These are phyloP conservation scores for Lepiota venenata DNA, from an alignment of 768 basidiomycete species.

Conservation along the genomic window DNA sequence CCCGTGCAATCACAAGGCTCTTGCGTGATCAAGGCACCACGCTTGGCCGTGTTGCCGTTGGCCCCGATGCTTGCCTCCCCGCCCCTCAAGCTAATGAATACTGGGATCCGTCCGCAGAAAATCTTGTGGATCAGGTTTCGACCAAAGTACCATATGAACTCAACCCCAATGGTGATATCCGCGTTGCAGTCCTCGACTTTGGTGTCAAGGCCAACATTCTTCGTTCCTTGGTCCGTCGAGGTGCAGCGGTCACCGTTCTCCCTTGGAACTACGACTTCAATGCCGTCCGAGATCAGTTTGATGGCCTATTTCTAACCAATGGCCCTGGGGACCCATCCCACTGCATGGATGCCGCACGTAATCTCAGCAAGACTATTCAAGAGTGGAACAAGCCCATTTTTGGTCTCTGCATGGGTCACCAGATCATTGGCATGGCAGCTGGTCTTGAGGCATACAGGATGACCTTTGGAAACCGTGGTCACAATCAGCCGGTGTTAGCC, in stretches of 20 bases:
- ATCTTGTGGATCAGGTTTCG: slow-evolving; percentile 92
- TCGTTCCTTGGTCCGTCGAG: slow-evolving; percentile 87
- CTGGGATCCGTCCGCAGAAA: slow-evolving; percentile 91
- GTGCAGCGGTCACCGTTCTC: slow-evolving; percentile 89
- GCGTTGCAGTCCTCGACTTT: slow-evolving; percentile 95
- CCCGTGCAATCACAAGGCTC: slow-evolving; percentile 90
- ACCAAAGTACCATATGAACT: slow-evolving; percentile 81
- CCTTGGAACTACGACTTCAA: slow-evolving; percentile 99
- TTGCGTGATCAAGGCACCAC: slow-evolving; percentile 97
- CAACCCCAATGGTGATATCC: slow-evolving; percentile 84
- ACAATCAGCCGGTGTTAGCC: slow-evolving; percentile 98
- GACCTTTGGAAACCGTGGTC: slow-evolving; percentile 99
- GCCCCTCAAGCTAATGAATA: slow-evolving; percentile 68
- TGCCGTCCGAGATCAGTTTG: slow-evolving; percentile 81
- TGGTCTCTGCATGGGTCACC: slow-evolving; percentile 99
- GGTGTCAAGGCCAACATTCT: slow-evolving; percentile 98
- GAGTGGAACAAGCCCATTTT: slow-evolving; percentile 96
- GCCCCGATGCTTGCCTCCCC: slow-evolving; percentile 59
- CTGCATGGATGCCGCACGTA: slow-evolving; percentile 80
- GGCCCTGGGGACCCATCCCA: slow-evolving; percentile 94
- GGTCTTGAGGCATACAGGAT: slow-evolving; percentile 96
- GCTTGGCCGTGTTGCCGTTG: slow-evolving; percentile 86
- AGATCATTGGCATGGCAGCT: slow-evolving; percentile 96
- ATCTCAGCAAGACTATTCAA: slow-evolving; percentile 74
- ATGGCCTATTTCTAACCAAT: slow-evolving; percentile 95